Conservation (phyloP, 371 early-diverging fungal species). For the Mucor indicus region DNA sequence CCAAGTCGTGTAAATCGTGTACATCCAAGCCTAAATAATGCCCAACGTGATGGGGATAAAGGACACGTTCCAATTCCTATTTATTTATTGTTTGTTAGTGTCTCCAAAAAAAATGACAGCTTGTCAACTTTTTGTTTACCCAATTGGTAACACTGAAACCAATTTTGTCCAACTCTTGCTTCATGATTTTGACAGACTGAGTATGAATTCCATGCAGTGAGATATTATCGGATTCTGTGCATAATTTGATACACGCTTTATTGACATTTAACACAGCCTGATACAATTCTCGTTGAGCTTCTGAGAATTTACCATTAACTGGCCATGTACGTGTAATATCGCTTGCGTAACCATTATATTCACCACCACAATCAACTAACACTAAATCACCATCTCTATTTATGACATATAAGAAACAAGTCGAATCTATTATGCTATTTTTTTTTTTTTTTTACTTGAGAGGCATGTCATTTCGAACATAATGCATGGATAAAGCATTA, state of each 20-base stretch:
- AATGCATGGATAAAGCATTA: constrained; percentile 91
- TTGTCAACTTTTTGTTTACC: constrained; percentile 26
- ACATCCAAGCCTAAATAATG: constrained; percentile 96
- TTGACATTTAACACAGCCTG: constrained; percentile 82
- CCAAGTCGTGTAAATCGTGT: constrained; percentile 82
- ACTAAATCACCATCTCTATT: constrained; percentile 80
- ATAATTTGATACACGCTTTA: constrained; percentile 80
- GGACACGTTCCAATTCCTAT: constrained; percentile 63
- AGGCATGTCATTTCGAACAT: constrained; percentile 82
- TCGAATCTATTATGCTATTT: not conserved
- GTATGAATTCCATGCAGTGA: constrained; percentile 85
- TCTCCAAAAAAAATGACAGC: too few relatives aligned
- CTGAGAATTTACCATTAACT: constrained; percentile 81
- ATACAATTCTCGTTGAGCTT: constrained; percentile 82
- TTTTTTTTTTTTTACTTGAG: constrained; percentile 37
- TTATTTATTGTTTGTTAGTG: not conserved
- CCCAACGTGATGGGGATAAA: constrained; percentile 94
- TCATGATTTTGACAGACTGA: constrained; percentile 60
- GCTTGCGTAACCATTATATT: constrained; percentile 84
- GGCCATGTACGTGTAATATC: constrained; percentile 97
- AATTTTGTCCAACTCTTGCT: constrained; percentile 62
- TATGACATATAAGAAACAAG: too few relatives aligned
- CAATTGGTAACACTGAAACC: constrained; percentile 58
- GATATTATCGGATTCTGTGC: constrained; percentile 65
- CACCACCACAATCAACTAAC: constrained; percentile 91